These are phyloP conservation scores for Candida sp. DNA, from an alignment of 1,139 yeast species.

Conservation along the genomic window DNA sequence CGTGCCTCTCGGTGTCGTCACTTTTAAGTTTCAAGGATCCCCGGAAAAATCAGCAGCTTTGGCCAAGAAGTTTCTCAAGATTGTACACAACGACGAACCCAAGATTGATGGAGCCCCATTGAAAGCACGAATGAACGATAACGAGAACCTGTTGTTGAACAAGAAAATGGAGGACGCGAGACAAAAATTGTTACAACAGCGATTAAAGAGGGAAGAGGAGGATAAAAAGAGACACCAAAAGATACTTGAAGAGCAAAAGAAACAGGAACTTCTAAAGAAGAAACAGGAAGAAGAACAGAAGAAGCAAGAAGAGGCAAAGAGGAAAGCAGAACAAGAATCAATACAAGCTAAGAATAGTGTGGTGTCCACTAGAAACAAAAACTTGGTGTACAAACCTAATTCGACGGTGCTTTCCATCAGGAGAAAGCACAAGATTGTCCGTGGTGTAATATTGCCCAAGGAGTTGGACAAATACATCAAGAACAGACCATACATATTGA, in stretches of 20 bases:
- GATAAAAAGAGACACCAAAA: slow-evolving; percentile 24
- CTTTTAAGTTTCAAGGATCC: slow-evolving; percentile 65
- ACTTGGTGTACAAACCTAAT: slow-evolving; percentile 25
- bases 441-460: slow-evolving; percentile 44
- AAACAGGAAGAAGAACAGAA: slow-evolving; percentile 20
- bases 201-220: slow-evolving; percentile 24
- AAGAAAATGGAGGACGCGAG: slow-evolving; percentile 35
- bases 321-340: slow-evolving; percentile 11
- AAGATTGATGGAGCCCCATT: slow-evolving; percentile 46
- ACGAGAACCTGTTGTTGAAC: slow-evolving; percentile 32
- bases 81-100: slow-evolving; percentile 29
- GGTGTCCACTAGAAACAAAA: slow-evolving; percentile 4
- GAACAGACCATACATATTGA: slow-evolving; percentile 59
- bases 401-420: slow-evolving; percentile 40
- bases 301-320: slow-evolving; percentile 12
- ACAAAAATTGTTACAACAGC: slow-evolving; percentile 37
- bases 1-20: slow-evolving; percentile 78
- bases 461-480: slow-evolving; percentile 53
- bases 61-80: slow-evolving; percentile 37
- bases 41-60: slow-evolving; percentile 55
- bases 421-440: slow-evolving; percentile 32
- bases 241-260: slow-evolving; percentile 14
- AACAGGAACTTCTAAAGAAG: slow-evolving; percentile 18
- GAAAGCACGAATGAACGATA: slow-evolving; percentile 42
- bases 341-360: slow-evolving; percentile 7